Base-by-base conservation (phyloP, 805 yeast genomes). In the Ogataea populi-albae region DNA sequence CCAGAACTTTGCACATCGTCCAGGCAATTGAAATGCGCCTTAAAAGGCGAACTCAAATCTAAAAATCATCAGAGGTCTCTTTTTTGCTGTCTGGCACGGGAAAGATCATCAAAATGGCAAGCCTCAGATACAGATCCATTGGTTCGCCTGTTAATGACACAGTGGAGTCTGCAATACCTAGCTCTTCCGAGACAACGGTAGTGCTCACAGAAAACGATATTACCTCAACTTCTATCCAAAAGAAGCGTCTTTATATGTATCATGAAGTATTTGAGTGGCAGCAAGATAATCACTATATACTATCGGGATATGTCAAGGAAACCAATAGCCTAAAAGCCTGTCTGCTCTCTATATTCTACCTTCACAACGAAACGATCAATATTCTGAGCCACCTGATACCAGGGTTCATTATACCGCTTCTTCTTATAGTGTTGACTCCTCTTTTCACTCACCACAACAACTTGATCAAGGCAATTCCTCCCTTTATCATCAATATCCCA, bases 201-300 rank as follows among this genome's bases (percentile, higher is more conserved):
- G 10, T 11, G 23, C 10, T 9, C 9, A 9, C 23, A 22, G 11
- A 22, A 11, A 11, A 9, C 23, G 11, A 22, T 9, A 22, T 9
- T 22, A 9, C 14, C 9, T 14, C 14, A 10, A 25, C 9, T 25
- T 25, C 17, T 11, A 20, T 16, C 16, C 19, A 6, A 16, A 25
- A 26, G 26, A 22, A 31, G 14, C 40, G 20, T 29, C 44, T 57
- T 28, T 50, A 45, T 33, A 26, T 31, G 4, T 72, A 59, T 47
- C 66, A 71, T 35, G 76, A 75, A 45, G 47, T 75, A 6, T 75
- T 74, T 20, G 56, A 53, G 9, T 75, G 81, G 81, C 81, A 75
- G 44, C 65, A 70, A 46, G 81, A 75, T 42, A 75, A 75, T 43
- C 75, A 73, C 43, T 75, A 49, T 41, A 75, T 75, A 11, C 47